Evolutionary conservation across 495 filamentous ascomycete genomes (phyloP), one percentile per base, ranked within the genome.

Genomic region (Aspergillus haitiensis): DNA sequence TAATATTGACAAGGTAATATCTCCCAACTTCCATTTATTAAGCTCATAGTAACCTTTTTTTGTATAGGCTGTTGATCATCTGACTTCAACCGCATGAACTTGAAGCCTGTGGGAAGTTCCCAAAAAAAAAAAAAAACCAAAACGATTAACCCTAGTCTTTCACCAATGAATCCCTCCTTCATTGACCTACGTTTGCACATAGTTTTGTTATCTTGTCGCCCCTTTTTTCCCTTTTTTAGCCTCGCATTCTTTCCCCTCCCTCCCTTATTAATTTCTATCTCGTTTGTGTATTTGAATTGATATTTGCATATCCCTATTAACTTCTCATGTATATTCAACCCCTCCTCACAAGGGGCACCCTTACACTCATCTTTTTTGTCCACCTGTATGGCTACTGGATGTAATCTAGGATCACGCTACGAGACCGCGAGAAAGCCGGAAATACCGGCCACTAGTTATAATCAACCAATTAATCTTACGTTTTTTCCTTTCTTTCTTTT

Each of bases 1-100:
- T 73, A 93, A 97, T 75, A 80, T 97, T 67, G 92, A 96, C 70
- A 89, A 91, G 86, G 94, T 97, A 78, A 78, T 86, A 74, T 68
- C 18, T 36, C n/a, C 39, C 31, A 48, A n/a, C 39, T 33, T 40
- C 35, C 18, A 53, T 47, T 53, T 51, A 21, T 21, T 36, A 55
- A 32, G 11, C 49, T 48, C 44, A 49, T 49, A 13, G 16, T 47
- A 58, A n/a, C 39, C 36, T 34, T 55, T 46, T 12, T 15, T n/a
- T 44, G 16, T 31, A 31, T 36, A 63, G 64, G 63, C 63, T 15
- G 60, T 60, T 10, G 63, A 65, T 27, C 53, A 65, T 45, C 52
- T 65, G 36, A 62, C 63, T 37, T 60, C 62, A 33, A 65, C 60
- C 16, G 31, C 59, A 13, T 65, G 46, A 18, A 58, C 55, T 13